A percentile compares a stretch with the other conserved stretches of the same genome.
phyloP scores from a whole-genome alignment of 2,329 filamentous ascomycete genomes.

The Monosporascus ibericus region DNA sequence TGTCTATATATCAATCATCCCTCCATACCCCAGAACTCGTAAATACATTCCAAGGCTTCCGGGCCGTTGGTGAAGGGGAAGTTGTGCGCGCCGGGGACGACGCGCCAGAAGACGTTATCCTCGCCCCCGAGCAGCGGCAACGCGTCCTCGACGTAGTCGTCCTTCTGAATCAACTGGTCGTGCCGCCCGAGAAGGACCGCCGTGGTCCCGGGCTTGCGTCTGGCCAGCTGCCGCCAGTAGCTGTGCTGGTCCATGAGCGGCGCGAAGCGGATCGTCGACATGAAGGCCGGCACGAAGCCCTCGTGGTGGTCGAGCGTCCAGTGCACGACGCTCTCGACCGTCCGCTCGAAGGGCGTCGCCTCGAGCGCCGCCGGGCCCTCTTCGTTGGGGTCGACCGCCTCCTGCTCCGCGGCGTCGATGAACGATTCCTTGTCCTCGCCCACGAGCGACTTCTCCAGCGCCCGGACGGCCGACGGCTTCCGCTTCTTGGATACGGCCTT shows the following conservation, averaged over 20 bases:
- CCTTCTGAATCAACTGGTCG: conserved; percentile 47
- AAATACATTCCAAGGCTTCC: conserved; percentile 39
- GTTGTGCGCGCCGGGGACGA: conserved; percentile 52
- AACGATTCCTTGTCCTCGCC: conserved; percentile 27
- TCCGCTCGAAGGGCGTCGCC: conserved; percentile 35
- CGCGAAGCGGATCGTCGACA: conserved; percentile 49
- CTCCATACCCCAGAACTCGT: conserved; percentile 38
- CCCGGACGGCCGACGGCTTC: conserved; percentile 7
- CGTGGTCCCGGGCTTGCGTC: conserved; percentile 36
- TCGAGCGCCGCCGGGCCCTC: conserved; percentile 10
- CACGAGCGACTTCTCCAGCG: conserved; percentile 4
- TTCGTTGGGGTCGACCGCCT: conserved; percentile 27
- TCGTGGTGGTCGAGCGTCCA: conserved; percentile 53
- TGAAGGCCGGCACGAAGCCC: conserved; percentile 55
- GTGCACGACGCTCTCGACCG: conserved; percentile 45
- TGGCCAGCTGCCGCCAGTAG: conserved; percentile 42
- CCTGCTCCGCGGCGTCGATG: conserved; percentile 36
- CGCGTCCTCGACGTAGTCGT: conserved; percentile 42
- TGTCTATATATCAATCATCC: not conserved
- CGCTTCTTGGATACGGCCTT: conserved; percentile 23
- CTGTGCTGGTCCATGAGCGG: conserved; percentile 48
- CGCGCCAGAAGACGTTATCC: conserved; percentile 42
- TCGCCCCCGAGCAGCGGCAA: conserved; percentile 45
- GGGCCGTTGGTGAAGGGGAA: conserved; percentile 53
- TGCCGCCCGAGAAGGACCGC: conserved; percentile 45